phyloP scores from a whole-genome alignment of 306 rosid genomes.

The Gillenia trifoliata region DNA sequence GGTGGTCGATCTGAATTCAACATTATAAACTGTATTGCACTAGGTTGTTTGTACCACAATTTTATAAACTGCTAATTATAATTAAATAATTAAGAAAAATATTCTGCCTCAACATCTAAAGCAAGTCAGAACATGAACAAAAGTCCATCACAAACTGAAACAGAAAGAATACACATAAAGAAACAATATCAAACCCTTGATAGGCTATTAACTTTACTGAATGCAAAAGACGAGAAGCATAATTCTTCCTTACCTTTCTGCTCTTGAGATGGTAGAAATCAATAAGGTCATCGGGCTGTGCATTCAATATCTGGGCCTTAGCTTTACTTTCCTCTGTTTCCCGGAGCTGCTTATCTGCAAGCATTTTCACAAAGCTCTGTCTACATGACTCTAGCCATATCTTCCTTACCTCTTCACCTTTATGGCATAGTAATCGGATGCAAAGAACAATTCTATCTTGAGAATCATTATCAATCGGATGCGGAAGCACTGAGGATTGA shows the following conservation, averaged over 20 bases:
- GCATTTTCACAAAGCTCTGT: slow-evolving; percentile 93
- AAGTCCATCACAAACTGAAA: background rate
- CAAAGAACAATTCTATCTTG: slow-evolving; percentile 80
- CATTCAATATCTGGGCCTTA: slow-evolving; percentile 78
- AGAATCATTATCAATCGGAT: slow-evolving; percentile 90
- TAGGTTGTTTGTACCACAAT: too few relatives aligned
- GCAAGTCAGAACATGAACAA: background rate
- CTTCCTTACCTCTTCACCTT: slow-evolving; percentile 68
- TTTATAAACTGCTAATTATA: background rate
- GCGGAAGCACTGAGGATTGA: slow-evolving; percentile 75
- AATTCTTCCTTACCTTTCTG: slow-evolving; percentile 63
- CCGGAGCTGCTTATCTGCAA: slow-evolving; percentile 80
- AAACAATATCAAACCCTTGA: slow-evolving; percentile 3
- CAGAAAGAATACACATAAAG: slow-evolving; percentile 3
- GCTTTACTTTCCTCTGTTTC: slow-evolving; percentile 87
- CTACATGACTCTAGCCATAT: slow-evolving; percentile 92
- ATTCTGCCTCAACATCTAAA: background rate
- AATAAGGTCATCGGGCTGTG: slow-evolving; percentile 97
- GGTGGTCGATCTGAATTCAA: background rate
- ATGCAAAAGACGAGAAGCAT: slow-evolving; percentile 14
- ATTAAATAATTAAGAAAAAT: background rate
- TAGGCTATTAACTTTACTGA: background rate
- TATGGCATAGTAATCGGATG: slow-evolving; percentile 67
- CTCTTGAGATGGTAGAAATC: slow-evolving; percentile 98
- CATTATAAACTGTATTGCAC: background rate